Evolutionary conservation across 306 rosid species (phyloP), one percentile per base, ranked within the genome.

Genomic region (Oxytropis ochrocephala): DNA sequence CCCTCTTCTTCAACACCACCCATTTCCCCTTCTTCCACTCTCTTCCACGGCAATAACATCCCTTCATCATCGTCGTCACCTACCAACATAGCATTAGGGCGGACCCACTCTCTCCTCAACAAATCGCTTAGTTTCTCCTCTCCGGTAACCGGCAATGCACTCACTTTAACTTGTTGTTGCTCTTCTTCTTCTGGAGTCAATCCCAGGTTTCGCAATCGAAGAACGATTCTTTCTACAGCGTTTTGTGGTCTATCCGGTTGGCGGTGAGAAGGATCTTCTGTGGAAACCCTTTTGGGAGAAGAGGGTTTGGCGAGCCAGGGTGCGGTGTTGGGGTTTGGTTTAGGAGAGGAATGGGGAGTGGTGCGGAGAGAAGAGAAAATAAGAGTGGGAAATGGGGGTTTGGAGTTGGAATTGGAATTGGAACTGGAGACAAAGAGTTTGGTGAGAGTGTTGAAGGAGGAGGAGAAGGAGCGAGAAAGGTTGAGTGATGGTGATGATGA

Each of bases 211-310:
- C 96, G 70, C 36, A 94, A 75, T 72, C 97, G 83, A 21, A 88
- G 81, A 52, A 94, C 97, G 33, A 94, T 91, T 59, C 96, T 80
- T 41, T 94, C 91, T 0, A 94, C 86, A 4, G 97, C 86, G 64
- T 53, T 88, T 44, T 70, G 69, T 11, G 85, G 90, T 51, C 74
- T 84, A 24, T 76, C 68, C 5, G 53, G 48, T 10, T 71, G 69
- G 3, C 61, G n/a, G 9, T 5, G 76, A 3, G 11, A 13, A 17
- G 81, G 75, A 67, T 72, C 80, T 7, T 75, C 51, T 6, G 29
- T 29, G 79, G 13, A 4, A 30, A 63, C 65, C 65, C 68, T 80
- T 78, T 67, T 75, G 27, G 86, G 69, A 59, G 83, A n/a, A 35
- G 93, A 76, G 82, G 85, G 74, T 73, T 85, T 88, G 71, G 82